Base-by-base conservation (phyloP, 108 stramenopile genomes). In the Bacterosira constricta region DNA sequence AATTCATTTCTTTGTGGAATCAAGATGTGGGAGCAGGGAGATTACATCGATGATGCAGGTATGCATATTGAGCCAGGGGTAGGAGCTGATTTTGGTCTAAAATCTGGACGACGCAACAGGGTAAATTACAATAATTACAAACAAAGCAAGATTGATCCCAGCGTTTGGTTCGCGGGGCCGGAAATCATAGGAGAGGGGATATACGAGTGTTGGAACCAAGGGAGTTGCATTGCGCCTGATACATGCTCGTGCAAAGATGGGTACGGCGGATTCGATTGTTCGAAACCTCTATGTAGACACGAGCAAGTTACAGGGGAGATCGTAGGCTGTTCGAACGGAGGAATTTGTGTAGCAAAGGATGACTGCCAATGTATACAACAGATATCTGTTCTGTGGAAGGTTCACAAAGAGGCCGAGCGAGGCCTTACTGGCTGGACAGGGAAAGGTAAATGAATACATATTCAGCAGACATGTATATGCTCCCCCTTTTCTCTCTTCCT, bases 371-470 rank as follows among this genome's bases (percentile, higher is more conserved):
- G 95, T 55, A 59, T 80, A 57, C 71, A 78, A 30, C 50, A 67
- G 15, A 58, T 57, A 53, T 83, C 81, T 12, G 53, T 88, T 38
- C 69, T 94, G 30, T 85, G 69, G 60, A 49, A 65, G 67, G 82
- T 77, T 32, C 84, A 93, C 72, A 44, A 50, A 32, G 71, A 84
- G 1, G 85, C 88, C 11, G 56, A 75, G 25, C 55, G 84, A 50
- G 90, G 85, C 8, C 49, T 73, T 8, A 96, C 95, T 11, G 95
- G 93, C 4, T 96, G 86, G 79, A 81, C 81, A 4, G 95, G 91
- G 5, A 73, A n/a, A n/a, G n/a, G n/a, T n/a, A n/a, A n/a, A n/a
- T n/a, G n/a, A n/a, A n/a, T n/a, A n/a, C n/a, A n/a, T n/a, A n/a
- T n/a, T n/a, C n/a, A n/a, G n/a, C n/a, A n/a, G n/a, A n/a, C n/a